phyloP scores from a whole-genome alignment of 495 filamentous ascomycete species.

The Podospora conica region DNA sequence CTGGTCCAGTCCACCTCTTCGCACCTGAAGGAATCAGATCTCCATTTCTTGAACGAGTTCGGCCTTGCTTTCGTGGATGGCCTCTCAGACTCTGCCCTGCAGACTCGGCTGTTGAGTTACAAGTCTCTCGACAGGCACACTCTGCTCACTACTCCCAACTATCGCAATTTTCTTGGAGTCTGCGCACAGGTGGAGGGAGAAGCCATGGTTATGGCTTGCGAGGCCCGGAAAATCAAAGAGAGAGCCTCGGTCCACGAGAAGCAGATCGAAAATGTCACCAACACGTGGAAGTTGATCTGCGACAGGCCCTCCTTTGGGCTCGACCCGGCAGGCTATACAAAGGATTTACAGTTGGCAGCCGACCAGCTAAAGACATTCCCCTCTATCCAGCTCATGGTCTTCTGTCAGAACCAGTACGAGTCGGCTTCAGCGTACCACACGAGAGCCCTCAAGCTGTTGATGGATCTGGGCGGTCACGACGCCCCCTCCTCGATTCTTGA shows the following conservation, averaged over 20 bases:
- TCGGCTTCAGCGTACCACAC: slow-evolving; percentile 36
- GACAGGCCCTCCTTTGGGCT: slow-evolving; percentile 25
- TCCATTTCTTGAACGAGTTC: slow-evolving; percentile 40
- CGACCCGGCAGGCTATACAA: slow-evolving; percentile 41
- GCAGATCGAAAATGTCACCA: slow-evolving; percentile 27
- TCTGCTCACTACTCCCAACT: slow-evolving; percentile 17
- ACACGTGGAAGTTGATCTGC: slow-evolving; percentile 38
- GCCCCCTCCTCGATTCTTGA: slow-evolving; percentile 9
- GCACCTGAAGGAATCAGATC: slow-evolving; percentile 34
- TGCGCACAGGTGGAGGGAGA: slow-evolving; percentile 49
- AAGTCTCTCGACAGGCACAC: slow-evolving; percentile 31
- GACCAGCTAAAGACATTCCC: slow-evolving; percentile 42
- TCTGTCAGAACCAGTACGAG: slow-evolving; percentile 44
- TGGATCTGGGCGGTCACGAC: slow-evolving; percentile 27
- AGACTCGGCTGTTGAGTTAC: slow-evolving; percentile 31
- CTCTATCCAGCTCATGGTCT: slow-evolving; percentile 41
- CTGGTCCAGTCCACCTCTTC: slow-evolving; percentile 33
- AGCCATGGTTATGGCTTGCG: slow-evolving; percentile 38
- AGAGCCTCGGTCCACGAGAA: slow-evolving; percentile 28
- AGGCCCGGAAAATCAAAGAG: slow-evolving; percentile 31
- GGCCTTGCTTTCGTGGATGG: slow-evolving; percentile 44
- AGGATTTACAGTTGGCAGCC: slow-evolving; percentile 35
- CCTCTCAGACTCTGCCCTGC: slow-evolving; percentile 37
- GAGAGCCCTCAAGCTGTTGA: slow-evolving; percentile 33
- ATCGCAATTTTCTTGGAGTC: slow-evolving; percentile 42